phyloP scores from a whole-genome alignment of 148 eudicot species.

The Rhododendron ovatum region DNA sequence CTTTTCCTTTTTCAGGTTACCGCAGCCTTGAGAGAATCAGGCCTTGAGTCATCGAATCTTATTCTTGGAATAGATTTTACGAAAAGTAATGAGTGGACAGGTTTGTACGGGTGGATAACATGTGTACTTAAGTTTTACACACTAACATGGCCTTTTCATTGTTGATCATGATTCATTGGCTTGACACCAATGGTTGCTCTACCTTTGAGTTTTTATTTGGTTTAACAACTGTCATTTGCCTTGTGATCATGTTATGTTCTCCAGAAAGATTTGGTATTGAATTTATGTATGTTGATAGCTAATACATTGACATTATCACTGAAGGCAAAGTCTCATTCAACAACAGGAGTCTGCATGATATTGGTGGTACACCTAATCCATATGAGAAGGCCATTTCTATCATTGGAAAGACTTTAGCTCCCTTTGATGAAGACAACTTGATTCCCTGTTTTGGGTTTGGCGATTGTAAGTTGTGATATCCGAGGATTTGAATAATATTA shows the following conservation, averaged over 20 bases:
- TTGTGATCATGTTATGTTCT: not conserved
- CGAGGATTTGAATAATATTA: not conserved
- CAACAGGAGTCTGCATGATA: slow-evolving; percentile 39
- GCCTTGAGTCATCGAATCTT: slow-evolving; percentile 44
- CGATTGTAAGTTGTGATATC: slow-evolving; percentile 27
- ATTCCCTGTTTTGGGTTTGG: slow-evolving; percentile 54
- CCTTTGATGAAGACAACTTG: slow-evolving; percentile 44
- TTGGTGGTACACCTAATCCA: slow-evolving; percentile 32
- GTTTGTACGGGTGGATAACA: slow-evolving; percentile 17
- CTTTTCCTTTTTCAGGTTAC: slow-evolving; percentile 30
- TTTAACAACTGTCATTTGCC: not conserved
- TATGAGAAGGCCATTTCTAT: slow-evolving; percentile 44
- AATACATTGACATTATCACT: slow-evolving; percentile 10
- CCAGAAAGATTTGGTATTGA: not conserved
- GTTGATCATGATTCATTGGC: slow-evolving; percentile 2
- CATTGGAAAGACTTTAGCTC: slow-evolving; percentile 41
- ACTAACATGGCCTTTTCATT: not conserved
- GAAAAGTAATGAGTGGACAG: slow-evolving; percentile 50
- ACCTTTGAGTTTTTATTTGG: not conserved
- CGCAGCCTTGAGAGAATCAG: slow-evolving; percentile 29
- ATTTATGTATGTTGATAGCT: slow-evolving; percentile 1
- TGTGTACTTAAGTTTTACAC: not conserved
- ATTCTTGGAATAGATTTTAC: slow-evolving; percentile 42
- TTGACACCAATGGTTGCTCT: not conserved
- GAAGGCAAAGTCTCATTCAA: slow-evolving; percentile 41